Base-by-base conservation (phyloP, 2,329 filamentous ascomycete genomes). In the Beauveria rudraprayagi region DNA sequence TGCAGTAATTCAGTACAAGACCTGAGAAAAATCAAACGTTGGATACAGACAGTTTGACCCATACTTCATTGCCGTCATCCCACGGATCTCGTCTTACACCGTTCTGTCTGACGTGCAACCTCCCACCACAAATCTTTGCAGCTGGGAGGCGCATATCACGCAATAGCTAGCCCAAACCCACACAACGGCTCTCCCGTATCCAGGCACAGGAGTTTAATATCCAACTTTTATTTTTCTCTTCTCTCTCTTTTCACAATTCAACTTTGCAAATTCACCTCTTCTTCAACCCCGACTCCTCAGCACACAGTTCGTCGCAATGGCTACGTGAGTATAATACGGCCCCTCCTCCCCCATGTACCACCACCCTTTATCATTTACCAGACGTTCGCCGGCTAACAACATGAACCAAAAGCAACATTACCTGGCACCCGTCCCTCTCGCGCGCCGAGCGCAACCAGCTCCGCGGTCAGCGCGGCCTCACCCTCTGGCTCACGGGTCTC, bases 401-500 rank as follows among this genome's bases (percentile, higher is more conserved):
- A 50, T 11, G 63, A 51, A 16, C 10, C 7, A 72, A 94, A 94
- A 94, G 90, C 74, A 94, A 94, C 82, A 93, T 94, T 75, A 93
- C 90, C 75, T 94, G 90, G 90, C 90, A 94, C 80, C 81, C 87
- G 9, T 90, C 88, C 64, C 87, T 94, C 72, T 89, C 88, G 60
- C 89, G 90, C 76, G 75, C 79, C 64, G 90, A 94, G 83, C 89
- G 90, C 75, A 87, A 84, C 76, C 73, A 81, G 67, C 78, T 84
- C 68, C 90, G 91, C 76, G 85, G 87, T 75, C 94, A 99, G 77
- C 84, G 85, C 67, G 94, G 94, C 73, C 88, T 95, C 74, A 99
- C 94, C 62, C 88, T 99, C 78, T 99, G 94, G 94, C 90, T 99
- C 73, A 99, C 94, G 1, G 94, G 94, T 60, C 90, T 99, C 66